A percentile compares a stretch with the other conserved stretches of the same genome.
Evolutionary conservation across 805 yeast species (phyloP).

Genomic region (Naumovozyma castellii): DNA sequence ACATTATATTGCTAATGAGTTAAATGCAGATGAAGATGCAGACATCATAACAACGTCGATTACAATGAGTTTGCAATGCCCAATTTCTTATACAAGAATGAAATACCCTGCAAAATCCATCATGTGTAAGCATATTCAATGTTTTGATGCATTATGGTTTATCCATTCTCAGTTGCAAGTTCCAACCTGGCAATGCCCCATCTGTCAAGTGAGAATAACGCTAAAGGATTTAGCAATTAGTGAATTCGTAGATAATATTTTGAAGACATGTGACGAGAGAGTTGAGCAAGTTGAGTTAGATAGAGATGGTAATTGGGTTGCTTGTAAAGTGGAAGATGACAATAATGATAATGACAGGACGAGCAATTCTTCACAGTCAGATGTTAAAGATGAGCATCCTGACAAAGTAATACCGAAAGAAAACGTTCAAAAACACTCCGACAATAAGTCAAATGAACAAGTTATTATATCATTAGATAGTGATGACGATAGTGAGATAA

Average conservation of each 20-base stretch:
- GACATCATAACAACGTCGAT: slow-evolving; percentile 60
- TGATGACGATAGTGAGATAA: slow-evolving; percentile 30
- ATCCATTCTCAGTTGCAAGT: slow-evolving; percentile 67
- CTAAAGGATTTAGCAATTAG: slow-evolving; percentile 58
- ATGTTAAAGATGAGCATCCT: slow-evolving; percentile 2
- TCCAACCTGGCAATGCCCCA: slow-evolving; percentile 82
- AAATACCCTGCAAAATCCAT: slow-evolving; percentile 60
- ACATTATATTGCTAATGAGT: slow-evolving; percentile 31
- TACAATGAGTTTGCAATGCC: slow-evolving; percentile 63
- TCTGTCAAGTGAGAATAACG: slow-evolving; percentile 49
- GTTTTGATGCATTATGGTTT: slow-evolving; percentile 76
- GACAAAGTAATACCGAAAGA: slow-evolving; percentile 1
- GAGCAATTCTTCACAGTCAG: neutral
- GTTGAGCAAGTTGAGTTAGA: slow-evolving; percentile 58
- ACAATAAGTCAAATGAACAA: slow-evolving; percentile 40
- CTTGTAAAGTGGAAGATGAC: slow-evolving; percentile 21
- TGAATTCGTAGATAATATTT: slow-evolving; percentile 62
- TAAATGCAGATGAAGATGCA: slow-evolving; percentile 47
- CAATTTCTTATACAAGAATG: slow-evolving; percentile 64
- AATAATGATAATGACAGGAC: neutral
- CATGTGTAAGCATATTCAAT: slow-evolving; percentile 74
- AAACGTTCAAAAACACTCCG: neutral
- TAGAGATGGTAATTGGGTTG: slow-evolving; percentile 70
- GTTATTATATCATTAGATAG: slow-evolving; percentile 39
- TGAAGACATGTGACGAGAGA: slow-evolving; percentile 42